Percentiles rank a stretch among this genome's conserved stretches.
Evolutionary conservation across 2,329 filamentous ascomycete species (phyloP).

Genomic region (Neofusicoccum laricinum): DNA sequence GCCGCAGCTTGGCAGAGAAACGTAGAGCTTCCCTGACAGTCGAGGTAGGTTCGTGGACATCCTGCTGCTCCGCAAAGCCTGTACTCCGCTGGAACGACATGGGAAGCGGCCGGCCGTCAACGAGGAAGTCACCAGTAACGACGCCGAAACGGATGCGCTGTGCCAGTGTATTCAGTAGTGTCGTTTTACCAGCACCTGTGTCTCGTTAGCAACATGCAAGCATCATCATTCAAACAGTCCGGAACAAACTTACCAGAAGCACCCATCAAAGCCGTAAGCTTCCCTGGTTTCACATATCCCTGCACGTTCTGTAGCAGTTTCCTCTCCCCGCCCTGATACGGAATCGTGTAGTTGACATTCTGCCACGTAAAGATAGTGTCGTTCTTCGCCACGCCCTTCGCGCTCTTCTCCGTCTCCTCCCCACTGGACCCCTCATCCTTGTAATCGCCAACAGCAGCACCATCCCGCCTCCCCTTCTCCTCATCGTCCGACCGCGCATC

Average conservation of each 20-base stretch:
- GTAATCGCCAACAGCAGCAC: conserved; percentile 13
- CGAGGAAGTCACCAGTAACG: conserved; percentile 44
- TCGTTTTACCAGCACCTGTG: conserved; percentile 37
- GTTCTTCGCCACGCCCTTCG: conserved; percentile 58
- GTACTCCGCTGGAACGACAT: conserved; percentile 52
- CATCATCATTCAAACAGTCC: too few relatives aligned
- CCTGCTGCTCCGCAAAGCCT: conserved; percentile 61
- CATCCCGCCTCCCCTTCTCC: conserved; percentile 42
- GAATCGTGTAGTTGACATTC: conserved; percentile 74
- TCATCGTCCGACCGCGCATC: conserved; percentile 47
- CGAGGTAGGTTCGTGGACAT: conserved; percentile 64
- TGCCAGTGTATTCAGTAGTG: conserved; percentile 39
- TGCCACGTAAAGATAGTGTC: conserved; percentile 74
- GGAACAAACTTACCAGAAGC: conserved; percentile 57
- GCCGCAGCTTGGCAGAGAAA: conserved; percentile 64
- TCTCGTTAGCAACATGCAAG: not conserved
- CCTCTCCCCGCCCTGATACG: conserved; percentile 43
- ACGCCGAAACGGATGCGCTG: conserved; percentile 46
- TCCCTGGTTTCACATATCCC: conserved; percentile 74
- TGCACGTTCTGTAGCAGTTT: conserved; percentile 58
- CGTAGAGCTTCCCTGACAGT: conserved; percentile 65
- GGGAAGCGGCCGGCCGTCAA: conserved; percentile 38
- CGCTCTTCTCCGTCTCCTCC: conserved; percentile 29
- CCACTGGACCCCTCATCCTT: conserved; percentile 24
- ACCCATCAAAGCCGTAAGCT: conserved; percentile 78